Base-by-base conservation (phyloP, 2,329 filamentous ascomycete genomes). In the Coleophoma cylindrospora region DNA sequence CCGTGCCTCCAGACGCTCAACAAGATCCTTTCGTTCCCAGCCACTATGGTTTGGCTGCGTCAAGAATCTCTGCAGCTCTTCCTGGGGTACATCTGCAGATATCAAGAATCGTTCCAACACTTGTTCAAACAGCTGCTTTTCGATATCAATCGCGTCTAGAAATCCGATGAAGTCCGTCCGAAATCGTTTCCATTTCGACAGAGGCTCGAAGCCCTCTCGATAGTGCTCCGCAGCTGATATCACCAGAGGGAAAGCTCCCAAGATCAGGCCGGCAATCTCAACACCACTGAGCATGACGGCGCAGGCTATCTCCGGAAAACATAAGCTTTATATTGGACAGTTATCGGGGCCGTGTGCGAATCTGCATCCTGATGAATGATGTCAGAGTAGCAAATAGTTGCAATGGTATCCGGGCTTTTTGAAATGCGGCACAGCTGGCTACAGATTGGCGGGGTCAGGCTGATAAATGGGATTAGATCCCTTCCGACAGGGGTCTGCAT, bases 161-260 rank as follows among this genome's bases (percentile, higher is more conserved):
- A 62, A 62, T 0, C 33, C 34, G 6, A 54, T 49, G 15, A 62
- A 59, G 2, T 55, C 52, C 9, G 47, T 53, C 13, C 52, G 53
- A 43, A 61, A 61, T 32, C 51, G 47, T n/a, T 57, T 54, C 59
- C 59, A 61, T 47, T 53, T 61, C 17, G 48, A 13, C 15, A 61
- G 36, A 15, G 53, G 51, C 45, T 62, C 60, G 41, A 55, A 60
- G 11, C 60, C 58, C 51, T 61, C 43, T 33, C 50, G 52, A 40
- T 61, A 61, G 38, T 57, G 52, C 41, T 60, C 54, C 2, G 54
- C 57, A 6, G 55, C 50, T 13, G 53, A 54, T 13, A 60, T 56
- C 4, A 62, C 34, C 2, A 62, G 49, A 4, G 55, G 60, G 13
- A 61, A 54, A 1, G 41, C 58, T 10, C 53, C 60, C 9, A 62